Percentiles rank a stretch among this genome's conserved stretches.
phyloP scores from a whole-genome alignment of 345 rosid species.

The Populus nigra region DNA sequence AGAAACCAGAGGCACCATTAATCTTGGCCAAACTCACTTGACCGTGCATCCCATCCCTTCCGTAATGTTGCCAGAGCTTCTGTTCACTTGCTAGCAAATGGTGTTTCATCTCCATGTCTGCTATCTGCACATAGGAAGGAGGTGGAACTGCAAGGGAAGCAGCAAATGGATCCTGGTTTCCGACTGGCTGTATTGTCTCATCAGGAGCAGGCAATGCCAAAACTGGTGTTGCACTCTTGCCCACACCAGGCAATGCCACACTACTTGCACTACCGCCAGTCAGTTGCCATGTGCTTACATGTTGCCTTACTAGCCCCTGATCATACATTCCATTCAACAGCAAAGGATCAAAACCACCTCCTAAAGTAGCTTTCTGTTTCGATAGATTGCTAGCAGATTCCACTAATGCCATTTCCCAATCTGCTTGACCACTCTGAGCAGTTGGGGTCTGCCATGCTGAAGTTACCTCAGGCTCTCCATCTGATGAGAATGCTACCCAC shows the following conservation, averaged over 20 bases:
- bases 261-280: conserved; percentile 27
- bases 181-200: conserved; percentile 16
- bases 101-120: conserved; percentile 33
- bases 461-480: conserved; percentile 20
- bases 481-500: conserved; percentile 23
- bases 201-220: conserved; percentile 33
- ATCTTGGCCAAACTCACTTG: conserved; percentile 19
- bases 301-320: conserved; percentile 30
- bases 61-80: conserved; percentile 29
- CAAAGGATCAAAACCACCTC: conserved; percentile 26
- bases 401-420: conserved; percentile 30
- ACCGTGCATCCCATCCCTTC: conserved; percentile 27
- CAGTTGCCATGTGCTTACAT: conserved; percentile 14
- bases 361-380: conserved; percentile 23
- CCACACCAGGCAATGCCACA: conserved; percentile 21
- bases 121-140: conserved; percentile 32
- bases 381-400: conserved; percentile 25
- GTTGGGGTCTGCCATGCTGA: conserved; percentile 32
- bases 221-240: conserved; percentile 7
- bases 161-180: conserved; percentile 30
- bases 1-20: conserved; percentile 13
- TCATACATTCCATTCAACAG: conserved; percentile 31
- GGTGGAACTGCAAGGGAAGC: conserved; percentile 28
- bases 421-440: conserved; percentile 21
- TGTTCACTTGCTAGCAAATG: conserved; percentile 24